Evolutionary conservation across 2,329 filamentous ascomycete genomes (phyloP).

Genomic region (Botrytis sinoallii): DNA sequence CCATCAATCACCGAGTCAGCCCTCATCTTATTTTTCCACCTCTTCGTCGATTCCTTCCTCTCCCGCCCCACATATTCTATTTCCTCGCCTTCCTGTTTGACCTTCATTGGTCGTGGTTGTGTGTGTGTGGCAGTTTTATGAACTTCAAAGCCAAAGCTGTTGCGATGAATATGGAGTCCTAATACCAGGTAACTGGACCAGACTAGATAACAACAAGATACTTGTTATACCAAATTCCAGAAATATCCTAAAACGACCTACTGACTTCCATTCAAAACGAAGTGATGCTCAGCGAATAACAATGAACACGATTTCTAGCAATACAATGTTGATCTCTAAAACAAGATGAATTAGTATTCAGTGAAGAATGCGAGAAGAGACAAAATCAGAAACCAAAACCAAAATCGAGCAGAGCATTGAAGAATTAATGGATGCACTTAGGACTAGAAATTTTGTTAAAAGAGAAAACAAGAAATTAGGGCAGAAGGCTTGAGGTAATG

Average conservation of each 20-base stretch:
- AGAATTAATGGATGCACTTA: not conserved
- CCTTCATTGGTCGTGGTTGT: too few relatives aligned
- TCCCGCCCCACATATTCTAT: not conserved
- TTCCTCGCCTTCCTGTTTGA: not conserved
- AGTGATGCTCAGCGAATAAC: not conserved
- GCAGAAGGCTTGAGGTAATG: too few relatives aligned
- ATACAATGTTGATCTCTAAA: not conserved
- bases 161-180: not conserved
- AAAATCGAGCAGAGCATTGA: not conserved
- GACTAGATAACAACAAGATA: not conserved
- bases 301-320: not conserved
- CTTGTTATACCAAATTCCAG: not conserved
- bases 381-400: not conserved
- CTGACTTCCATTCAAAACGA: not conserved
- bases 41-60: not conserved
- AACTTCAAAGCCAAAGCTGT: not conserved
- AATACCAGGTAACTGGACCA: not conserved
- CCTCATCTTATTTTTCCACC: not conserved
- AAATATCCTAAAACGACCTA: not conserved
- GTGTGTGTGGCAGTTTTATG: not conserved
- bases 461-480: not conserved
- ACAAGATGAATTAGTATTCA: not conserved
- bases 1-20: not conserved
- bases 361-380: not conserved
- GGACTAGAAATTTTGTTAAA: not conserved